These are phyloP conservation scores for Coemansia sp. DNA, from an alignment of 192 early-diverging fungal species.

Conservation along the genomic window DNA sequence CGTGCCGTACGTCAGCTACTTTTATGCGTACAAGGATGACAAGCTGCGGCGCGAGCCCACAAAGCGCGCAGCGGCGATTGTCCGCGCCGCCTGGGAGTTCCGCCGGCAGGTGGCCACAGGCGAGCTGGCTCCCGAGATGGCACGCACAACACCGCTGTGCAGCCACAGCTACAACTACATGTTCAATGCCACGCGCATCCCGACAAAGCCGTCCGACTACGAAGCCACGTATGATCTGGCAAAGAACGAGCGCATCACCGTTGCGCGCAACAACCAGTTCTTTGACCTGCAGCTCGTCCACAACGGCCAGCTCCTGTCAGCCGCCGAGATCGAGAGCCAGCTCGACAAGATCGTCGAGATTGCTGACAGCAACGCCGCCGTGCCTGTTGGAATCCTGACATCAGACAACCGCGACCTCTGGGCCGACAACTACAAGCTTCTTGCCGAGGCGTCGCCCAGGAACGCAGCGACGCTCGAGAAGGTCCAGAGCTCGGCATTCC, in stretches of 20 bases:
- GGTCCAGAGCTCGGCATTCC: slow-evolving; percentile 85
- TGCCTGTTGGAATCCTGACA: slow-evolving; percentile 84
- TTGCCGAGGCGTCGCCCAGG: slow-evolving; percentile 63
- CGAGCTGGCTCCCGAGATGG: slow-evolving; percentile 80
- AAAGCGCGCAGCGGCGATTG: slow-evolving; percentile 84
- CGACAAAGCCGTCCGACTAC: slow-evolving; percentile 80
- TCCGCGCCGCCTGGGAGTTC: slow-evolving; percentile 89
- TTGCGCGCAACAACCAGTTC: slow-evolving; percentile 91
- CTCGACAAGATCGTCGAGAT: slow-evolving; percentile 64
- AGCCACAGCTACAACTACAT: slow-evolving; percentile 92
- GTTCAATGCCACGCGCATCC: slow-evolving; percentile 96
- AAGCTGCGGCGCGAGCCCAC: slow-evolving; percentile 72
- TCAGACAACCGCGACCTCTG: slow-evolving; percentile 93
- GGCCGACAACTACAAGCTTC: slow-evolving; percentile 76
- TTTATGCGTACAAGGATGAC: slow-evolving; percentile 92
- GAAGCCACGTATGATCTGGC: slow-evolving; percentile 71
- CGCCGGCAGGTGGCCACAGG: slow-evolving; percentile 74
- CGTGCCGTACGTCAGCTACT: slow-evolving; percentile 96
- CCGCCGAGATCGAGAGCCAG: slow-evolving; percentile 81
- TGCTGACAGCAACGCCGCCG: slow-evolving; percentile 68
- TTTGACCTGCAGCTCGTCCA: slow-evolving; percentile 72
- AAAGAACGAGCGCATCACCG: slow-evolving; percentile 80
- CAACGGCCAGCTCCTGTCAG: slow-evolving; percentile 77
- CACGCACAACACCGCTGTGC: slow-evolving; percentile 75
- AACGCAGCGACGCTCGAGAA: slow-evolving; percentile 75